Percentiles rank a stretch among this genome's conserved stretches.
Evolutionary conservation across 352 stramenopile species (phyloP).

Genomic region (Phytophthora cryptogea): DNA sequence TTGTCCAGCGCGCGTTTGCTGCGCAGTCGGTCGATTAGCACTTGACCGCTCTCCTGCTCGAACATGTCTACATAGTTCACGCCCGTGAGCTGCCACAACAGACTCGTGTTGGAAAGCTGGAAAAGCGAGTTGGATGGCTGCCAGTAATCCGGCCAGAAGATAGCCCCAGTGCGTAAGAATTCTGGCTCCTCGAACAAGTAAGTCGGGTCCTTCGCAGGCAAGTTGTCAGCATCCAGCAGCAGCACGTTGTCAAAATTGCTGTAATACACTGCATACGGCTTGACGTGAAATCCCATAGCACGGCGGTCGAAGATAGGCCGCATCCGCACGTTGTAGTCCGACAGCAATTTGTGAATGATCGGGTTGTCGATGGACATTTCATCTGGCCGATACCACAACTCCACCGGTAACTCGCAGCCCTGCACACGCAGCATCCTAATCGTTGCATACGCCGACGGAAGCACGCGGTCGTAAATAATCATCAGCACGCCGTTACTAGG

Average conservation of each 20-base stretch:
- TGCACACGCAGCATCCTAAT: conserved; percentile 80
- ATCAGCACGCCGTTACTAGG: conserved; percentile 80
- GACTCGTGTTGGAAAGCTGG: conserved; percentile 68
- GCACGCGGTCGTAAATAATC: conserved; percentile 85
- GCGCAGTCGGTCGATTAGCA: conserved; percentile 81
- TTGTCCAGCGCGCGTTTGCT: conserved; percentile 80
- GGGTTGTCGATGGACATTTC: conserved; percentile 87
- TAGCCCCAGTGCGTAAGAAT: conserved; percentile 72
- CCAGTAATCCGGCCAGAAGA: conserved; percentile 90
- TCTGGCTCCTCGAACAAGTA: conserved; percentile 85
- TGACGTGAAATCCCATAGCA: conserved; percentile 80
- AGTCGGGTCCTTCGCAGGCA: conserved; percentile 78
- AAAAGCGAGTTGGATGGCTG: conserved; percentile 84
- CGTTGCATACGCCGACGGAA: conserved; percentile 77
- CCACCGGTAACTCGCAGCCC: conserved; percentile 76
- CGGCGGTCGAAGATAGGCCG: conserved; percentile 79
- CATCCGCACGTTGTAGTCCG: conserved; percentile 77
- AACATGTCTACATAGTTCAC: conserved; percentile 82
- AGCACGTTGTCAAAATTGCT: conserved; percentile 86
- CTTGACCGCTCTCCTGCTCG: conserved; percentile 86
- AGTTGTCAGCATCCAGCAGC: conserved; percentile 83
- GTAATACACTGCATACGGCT: conserved; percentile 88
- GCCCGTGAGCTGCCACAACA: conserved; percentile 80
- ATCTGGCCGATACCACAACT: conserved; percentile 86
- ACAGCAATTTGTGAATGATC: conserved; percentile 71